Evolutionary conservation across 2,329 filamentous ascomycete species (phyloP), one percentile per base, ranked within the genome.

Genomic region (Aschersonia sp.): DNA sequence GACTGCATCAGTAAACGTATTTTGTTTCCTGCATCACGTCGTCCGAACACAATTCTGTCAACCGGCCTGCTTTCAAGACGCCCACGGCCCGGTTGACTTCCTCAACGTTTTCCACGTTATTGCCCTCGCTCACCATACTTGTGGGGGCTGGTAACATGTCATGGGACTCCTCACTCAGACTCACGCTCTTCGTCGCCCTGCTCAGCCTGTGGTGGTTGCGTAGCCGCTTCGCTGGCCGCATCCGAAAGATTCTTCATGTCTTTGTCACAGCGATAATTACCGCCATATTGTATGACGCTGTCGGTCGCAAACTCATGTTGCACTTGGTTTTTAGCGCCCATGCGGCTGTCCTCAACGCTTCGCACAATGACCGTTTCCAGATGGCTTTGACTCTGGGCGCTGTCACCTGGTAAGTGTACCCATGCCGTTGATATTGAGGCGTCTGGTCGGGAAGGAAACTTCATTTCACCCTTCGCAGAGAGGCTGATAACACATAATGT

Each of bases 301-400:
- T 38, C 51, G 59, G 58, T 55, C 61, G 57, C 50, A 55, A 54
- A 43, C 51, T 59, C 40, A 49, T 58, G 45, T 56, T 59, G 51
- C 56, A 59, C 53, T 56, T 60, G 48, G 60, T 56, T 48, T 52
- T 56, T 12, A 51, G 53, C 45, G 54, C 56, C 48, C 52, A 62
- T 52, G 55, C 60, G 54, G 55, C 57, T 51, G 58, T 69, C 53
- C 64, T 75, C 51, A 69, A 74, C 60, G 63, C 67, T 30, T 58
- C 75, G 51, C 56, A 74, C 30, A 52, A 70, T 38, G 64, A 69
- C 50, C 69, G 77, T 64, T 68, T 71, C 50, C 76, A 69, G 53
- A 78, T 78, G 74, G 60, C 75, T 45, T 59, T 78, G 50, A 75
- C 71, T 43, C 67, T 74, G 43, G 66, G 69, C 49, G 75, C 75